These are phyloP conservation scores for Prunus armeniaca DNA, from an alignment of 306 rosid genomes.

Conservation along the genomic window DNA sequence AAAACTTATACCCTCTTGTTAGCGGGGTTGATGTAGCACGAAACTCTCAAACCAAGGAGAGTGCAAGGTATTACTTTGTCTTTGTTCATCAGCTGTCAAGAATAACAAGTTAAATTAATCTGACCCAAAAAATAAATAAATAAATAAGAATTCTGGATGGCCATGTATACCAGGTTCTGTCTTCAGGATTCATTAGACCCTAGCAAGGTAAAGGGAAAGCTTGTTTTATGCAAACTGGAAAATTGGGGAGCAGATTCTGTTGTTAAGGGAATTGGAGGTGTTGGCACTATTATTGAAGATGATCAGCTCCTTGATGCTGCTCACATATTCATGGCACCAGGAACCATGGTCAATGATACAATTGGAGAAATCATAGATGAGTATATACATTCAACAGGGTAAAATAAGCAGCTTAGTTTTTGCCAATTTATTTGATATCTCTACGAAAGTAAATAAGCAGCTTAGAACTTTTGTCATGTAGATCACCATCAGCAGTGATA, in stretches of 20 bases:
- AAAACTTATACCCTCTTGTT: constrained; percentile 53
- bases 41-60: constrained; percentile 36
- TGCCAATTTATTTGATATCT: too few species aligned
- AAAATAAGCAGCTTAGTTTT: background rate
- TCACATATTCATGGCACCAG: constrained; percentile 72
- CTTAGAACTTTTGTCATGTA: constrained; percentile 18
- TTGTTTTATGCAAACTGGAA: constrained; percentile 51
- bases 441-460: too few species aligned
- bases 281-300: constrained; percentile 53
- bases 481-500: constrained; percentile 70
- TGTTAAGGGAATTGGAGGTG: constrained; percentile 64
- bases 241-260: constrained; percentile 59
- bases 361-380: constrained; percentile 34
- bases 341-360: constrained; percentile 51
- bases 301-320: constrained; percentile 48
- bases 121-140: background rate
- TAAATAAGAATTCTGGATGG: background rate
- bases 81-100: constrained; percentile 1
- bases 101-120: background rate
- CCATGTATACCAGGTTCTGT: constrained; percentile 27
- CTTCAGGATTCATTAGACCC: constrained; percentile 49
- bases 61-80: constrained; percentile 43
- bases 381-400: constrained; percentile 71
- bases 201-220: constrained; percentile 56
- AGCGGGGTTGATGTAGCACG: constrained; percentile 60